Conservation (phyloP, 225 moss, liverwort and hornwort species). For the Climacium dendroides region DNA sequence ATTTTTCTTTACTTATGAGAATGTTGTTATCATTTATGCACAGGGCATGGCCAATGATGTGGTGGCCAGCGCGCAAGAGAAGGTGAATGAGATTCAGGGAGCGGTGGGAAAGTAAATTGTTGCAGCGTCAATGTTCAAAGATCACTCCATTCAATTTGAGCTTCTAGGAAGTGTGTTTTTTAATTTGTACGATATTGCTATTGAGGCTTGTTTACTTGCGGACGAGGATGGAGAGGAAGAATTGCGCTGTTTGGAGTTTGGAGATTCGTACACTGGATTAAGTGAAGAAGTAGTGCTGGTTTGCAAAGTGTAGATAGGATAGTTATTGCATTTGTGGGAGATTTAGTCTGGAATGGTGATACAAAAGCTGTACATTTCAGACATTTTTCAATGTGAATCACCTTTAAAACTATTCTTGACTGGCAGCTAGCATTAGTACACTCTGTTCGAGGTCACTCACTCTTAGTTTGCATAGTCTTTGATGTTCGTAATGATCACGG, state of each 20-base stretch:
- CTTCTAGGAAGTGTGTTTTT: too few species aligned
- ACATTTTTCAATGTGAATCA: neutral
- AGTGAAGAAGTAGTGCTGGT: neutral
- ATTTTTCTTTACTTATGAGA: neutral
- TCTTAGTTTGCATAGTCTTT: neutral
- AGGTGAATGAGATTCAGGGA: neutral
- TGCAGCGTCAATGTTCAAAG: neutral
- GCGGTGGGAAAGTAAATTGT: neutral
- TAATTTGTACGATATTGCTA: neutral
- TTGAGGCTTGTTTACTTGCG: too few species aligned
- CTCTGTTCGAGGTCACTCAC: too few species aligned
- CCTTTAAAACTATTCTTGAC: neutral
- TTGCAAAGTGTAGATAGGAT: neutral
- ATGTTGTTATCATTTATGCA: neutral
- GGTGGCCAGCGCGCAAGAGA: neutral
- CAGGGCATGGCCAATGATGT: conserved; percentile 19
- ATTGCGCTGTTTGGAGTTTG: too few species aligned
- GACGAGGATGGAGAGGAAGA: neutral
- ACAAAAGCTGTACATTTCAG: neutral
- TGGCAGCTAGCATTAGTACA: neutral
- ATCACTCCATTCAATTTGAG: too few species aligned
- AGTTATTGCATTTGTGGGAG: neutral
- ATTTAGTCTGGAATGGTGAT: too few species aligned
- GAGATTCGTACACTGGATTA: neutral
- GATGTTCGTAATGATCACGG: neutral